A percentile compares a stretch with the other conserved stretches of the same genome.
These are phyloP conservation scores for Saccharomycopsis sp. DNA, from an alignment of 805 yeast species.

Conservation along the genomic window DNA sequence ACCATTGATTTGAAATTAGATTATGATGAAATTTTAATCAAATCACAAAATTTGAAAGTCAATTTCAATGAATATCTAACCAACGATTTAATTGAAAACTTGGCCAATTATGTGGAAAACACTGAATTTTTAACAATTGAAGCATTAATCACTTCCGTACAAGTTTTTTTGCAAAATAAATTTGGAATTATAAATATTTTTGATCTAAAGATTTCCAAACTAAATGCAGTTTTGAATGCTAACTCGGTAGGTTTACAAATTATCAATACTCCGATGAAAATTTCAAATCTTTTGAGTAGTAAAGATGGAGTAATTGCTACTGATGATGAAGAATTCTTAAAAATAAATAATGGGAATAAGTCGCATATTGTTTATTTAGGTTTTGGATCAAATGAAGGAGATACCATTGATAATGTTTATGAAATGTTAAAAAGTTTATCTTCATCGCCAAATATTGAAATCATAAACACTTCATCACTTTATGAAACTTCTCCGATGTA, in stretches of 20 bases:
- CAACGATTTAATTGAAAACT: constrained; percentile 34
- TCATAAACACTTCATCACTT: constrained; percentile 60
- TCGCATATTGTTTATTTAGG: constrained; percentile 61
- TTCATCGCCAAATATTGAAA: constrained; percentile 28
- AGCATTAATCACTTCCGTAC: constrained; percentile 70
- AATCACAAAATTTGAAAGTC: constrained; percentile 9
- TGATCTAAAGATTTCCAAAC: constrained; percentile 54
- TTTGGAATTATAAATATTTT: constrained; percentile 30
- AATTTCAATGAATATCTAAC: constrained; percentile 18
- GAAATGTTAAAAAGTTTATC: constrained; percentile 27
- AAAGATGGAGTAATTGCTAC: constrained; percentile 1
- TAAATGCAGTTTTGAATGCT: constrained; percentile 79
- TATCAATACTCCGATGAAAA: background rate
- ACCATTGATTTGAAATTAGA: constrained; percentile 43
- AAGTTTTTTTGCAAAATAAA: constrained; percentile 41
- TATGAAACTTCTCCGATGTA: constrained; percentile 94
- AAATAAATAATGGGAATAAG: background rate
- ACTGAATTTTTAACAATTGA: constrained; percentile 88
- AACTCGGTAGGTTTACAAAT: constrained; percentile 62
- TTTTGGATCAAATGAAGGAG: constrained; percentile 83
- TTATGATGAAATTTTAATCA: constrained; percentile 23
- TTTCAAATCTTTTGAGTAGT: background rate
- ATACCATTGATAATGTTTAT: constrained; percentile 53
- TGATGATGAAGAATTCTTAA: constrained; percentile 15
- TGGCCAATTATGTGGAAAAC: constrained; percentile 55